Conservation (phyloP, 139 green algal genomes). For the Chlamydomonas urium region DNA sequence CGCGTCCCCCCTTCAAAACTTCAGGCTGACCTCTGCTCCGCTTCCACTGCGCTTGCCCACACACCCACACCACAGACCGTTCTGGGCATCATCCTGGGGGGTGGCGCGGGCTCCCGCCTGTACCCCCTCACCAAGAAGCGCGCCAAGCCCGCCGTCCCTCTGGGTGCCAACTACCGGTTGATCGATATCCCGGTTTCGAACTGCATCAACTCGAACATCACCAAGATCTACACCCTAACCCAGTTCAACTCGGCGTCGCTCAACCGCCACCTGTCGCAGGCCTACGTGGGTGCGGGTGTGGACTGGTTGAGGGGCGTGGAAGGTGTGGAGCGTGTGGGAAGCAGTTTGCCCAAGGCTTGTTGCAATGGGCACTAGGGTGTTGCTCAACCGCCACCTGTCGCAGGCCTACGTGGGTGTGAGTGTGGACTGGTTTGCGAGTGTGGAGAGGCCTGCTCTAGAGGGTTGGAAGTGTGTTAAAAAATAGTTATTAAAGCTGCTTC, state of each 20-base stretch:
- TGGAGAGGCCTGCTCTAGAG: too few relatives aligned
- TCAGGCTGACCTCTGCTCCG: too few relatives aligned
- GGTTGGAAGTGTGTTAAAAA: too few relatives aligned
- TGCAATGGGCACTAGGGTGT: too few relatives aligned
- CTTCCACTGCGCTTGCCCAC: too few relatives aligned
- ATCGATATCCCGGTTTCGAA: conserved; percentile 99
- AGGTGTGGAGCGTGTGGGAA: too few relatives aligned
- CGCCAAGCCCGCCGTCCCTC: conserved; percentile 96
- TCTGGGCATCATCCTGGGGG: conserved; percentile 93
- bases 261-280: conserved; percentile 94
- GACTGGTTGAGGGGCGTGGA: too few relatives aligned
- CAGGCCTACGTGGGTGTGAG: conserved; percentile 85
- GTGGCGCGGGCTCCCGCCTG: conserved; percentile 88
- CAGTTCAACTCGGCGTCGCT: conserved; percentile 99
- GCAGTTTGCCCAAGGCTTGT: too few relatives aligned
- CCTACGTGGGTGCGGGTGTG: conserved; percentile 83
- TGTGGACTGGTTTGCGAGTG: too few relatives aligned
- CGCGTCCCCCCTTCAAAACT: neutral
- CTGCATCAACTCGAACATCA: conserved; percentile 98
- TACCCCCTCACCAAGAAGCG: conserved; percentile 98
- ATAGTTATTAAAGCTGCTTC: too few relatives aligned
- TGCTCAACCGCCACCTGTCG: conserved; percentile 95
- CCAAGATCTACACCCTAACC: conserved; percentile 99
- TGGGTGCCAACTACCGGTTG: conserved; percentile 99
- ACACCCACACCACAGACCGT: conserved; percentile 77